phyloP scores from a whole-genome alignment of 805 yeast species.

The Ogataea chonburiensis region DNA sequence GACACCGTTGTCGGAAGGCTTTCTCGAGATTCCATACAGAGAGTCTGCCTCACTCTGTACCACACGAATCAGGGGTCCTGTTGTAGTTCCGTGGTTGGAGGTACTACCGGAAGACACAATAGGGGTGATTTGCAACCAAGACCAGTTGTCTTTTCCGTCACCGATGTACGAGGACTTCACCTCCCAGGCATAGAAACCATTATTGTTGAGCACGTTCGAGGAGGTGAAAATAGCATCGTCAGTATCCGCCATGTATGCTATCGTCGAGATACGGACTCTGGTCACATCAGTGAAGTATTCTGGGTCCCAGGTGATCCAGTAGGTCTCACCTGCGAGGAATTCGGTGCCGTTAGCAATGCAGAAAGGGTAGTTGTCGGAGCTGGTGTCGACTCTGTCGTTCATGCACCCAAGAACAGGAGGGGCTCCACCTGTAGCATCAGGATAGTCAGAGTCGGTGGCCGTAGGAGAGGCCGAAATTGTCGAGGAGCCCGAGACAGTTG shows the following conservation, averaged over 20 bases:
- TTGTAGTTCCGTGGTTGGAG: conserved; percentile 38
- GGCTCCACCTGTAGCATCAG: conserved; percentile 38
- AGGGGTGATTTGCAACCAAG: conserved; percentile 41
- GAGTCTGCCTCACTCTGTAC: conserved; percentile 35
- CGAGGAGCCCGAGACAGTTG: conserved; percentile 36
- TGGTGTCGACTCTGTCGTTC: conserved; percentile 33
- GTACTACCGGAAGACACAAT: conserved; percentile 34
- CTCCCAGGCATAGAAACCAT: conserved; percentile 41
- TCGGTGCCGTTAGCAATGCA: conserved; percentile 45
- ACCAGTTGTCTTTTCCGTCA: conserved; percentile 33
- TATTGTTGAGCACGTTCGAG: conserved; percentile 35
- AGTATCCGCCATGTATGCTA: conserved; percentile 36
- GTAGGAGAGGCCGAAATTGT: conserved; percentile 43
- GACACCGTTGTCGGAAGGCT: conserved; percentile 42
- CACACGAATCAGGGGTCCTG: conserved; percentile 42
- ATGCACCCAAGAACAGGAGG: conserved; percentile 47
- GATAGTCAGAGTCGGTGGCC: conserved; percentile 36
- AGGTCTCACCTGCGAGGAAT: conserved; percentile 45
- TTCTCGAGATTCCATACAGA: conserved; percentile 31
- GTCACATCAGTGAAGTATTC: conserved; percentile 39
- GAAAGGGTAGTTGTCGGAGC: conserved; percentile 34
- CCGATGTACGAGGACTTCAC: conserved; percentile 30
- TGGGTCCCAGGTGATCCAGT: conserved; percentile 43
- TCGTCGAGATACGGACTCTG: conserved; percentile 34
- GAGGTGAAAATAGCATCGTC: conserved; percentile 36